Base-by-base conservation (phyloP, 2,329 filamentous ascomycete genomes). In the Hypoxylon sp. region DNA sequence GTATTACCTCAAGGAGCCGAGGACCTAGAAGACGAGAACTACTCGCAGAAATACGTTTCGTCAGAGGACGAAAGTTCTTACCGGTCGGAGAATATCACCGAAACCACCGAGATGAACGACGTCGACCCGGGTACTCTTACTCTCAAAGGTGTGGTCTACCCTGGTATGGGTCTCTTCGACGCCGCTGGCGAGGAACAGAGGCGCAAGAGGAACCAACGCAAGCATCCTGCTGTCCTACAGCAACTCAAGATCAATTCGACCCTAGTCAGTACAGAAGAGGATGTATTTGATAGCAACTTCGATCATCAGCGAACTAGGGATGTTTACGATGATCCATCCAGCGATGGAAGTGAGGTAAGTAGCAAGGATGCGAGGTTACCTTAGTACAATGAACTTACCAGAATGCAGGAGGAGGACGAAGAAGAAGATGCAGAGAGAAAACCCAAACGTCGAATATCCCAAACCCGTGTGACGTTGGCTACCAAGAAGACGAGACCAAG, bases 131-230 rank as follows among this genome's bases (percentile, higher is more conserved):
- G 71, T 8, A 19, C 73, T 70, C 48, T 72, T 31, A 44, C 66
- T 39, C 84, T 94, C 59, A 94, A 94, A 78, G 92, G 92, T 1
- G 82, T 90, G n/a, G 83, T 88, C 51, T 94, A 90, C 85, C 90
- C 91, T 2, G 92, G 92, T 17, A 94, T 94, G 92, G 87, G 88
- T 59, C 85, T 93, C n/a, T 94, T 94, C 76, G 92, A 95, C 78
- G 89, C 92, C 59, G 92, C 92, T 3, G 92, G 90, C 3, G 86
- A 89, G 14, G 88, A 91, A 67, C 91, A 92, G 85, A 91, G 89
- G 73, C 86, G 90, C 50, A 92, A 89, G 81, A 85, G 92, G 57
- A 94, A 94, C 76, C 92, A 95, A 79, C 89, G 91, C 74, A 95
- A 95, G 78, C 88, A 91, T 59, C 85, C 84, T n/a, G 90, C 88